These are phyloP conservation scores for Aspergillus avenaceus DNA, from an alignment of 495 filamentous ascomycete species.

Conservation along the genomic window DNA sequence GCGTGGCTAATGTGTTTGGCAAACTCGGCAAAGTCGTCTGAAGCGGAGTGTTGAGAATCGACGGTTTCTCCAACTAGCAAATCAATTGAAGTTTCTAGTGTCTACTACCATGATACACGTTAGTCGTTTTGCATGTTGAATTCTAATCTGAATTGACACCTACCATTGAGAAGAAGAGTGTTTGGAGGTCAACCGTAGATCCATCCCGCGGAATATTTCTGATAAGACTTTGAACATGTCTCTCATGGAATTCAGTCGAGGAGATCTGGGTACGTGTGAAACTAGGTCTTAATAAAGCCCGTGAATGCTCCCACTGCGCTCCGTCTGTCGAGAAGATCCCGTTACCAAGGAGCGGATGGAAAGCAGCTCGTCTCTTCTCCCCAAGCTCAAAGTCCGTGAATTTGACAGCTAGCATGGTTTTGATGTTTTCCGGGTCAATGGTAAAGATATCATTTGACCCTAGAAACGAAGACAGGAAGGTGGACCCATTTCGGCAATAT, in stretches of 20 bases:
- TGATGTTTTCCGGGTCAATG: conserved; percentile 71
- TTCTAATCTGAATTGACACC: not conserved
- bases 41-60: no score
- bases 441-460: conserved; percentile 37
- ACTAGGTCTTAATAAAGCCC: conserved; percentile 40
- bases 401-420: conserved; percentile 70
- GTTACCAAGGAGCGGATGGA: conserved; percentile 40
- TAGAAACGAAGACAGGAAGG: not conserved
- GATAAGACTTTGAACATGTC: conserved; percentile 46
- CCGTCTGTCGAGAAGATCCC: conserved; percentile 66
- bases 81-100: conserved; percentile 57
- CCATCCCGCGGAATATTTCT: conserved; percentile 22
- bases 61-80: no score
- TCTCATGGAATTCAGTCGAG: conserved; percentile 36
- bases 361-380: conserved; percentile 18
- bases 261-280: conserved; percentile 30
- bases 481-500: not conserved
- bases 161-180: conserved; percentile 33
- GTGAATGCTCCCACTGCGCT: conserved; percentile 48
- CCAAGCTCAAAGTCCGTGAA: conserved; percentile 58
- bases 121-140: no score
- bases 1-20: no score
- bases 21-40: no score
- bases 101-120: conserved; percentile 27
- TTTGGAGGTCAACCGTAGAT: conserved; percentile 49